phyloP scores from a whole-genome alignment of 805 yeast species.

The Saturnispora halmiae region DNA sequence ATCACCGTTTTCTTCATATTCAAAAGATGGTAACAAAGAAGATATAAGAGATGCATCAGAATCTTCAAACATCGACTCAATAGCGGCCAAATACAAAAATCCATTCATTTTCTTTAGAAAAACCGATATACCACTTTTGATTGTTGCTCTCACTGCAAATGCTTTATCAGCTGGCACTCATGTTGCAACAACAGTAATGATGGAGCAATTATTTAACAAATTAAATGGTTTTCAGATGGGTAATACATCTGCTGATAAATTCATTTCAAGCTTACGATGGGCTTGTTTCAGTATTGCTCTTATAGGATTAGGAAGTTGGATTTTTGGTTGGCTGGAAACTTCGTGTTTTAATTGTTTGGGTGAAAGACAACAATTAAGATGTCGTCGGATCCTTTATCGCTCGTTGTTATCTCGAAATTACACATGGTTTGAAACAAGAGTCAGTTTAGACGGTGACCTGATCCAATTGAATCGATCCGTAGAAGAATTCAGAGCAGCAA shows the following conservation, averaged over 20 bases:
- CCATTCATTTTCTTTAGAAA: constrained; percentile 22
- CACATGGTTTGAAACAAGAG: constrained; percentile 56
- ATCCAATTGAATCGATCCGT: constrained; percentile 61
- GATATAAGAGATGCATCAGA: neutral
- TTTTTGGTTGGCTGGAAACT: constrained; percentile 46
- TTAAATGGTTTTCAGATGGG: constrained; percentile 31
- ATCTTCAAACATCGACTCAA: neutral
- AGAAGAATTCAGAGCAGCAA: constrained; percentile 62
- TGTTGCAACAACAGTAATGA: constrained; percentile 52
- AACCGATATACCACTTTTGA: constrained; percentile 20
- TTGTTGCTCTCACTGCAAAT: constrained; percentile 26
- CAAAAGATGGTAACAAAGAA: neutral
- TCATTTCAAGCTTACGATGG: constrained; percentile 31
- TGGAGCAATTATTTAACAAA: constrained; percentile 53
- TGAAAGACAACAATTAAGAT: constrained; percentile 54
- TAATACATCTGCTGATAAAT: constrained; percentile 21
- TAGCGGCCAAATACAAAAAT: constrained; percentile 8
- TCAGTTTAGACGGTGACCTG: constrained; percentile 52
- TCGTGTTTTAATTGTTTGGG: constrained; percentile 61
- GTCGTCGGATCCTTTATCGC: constrained; percentile 38
- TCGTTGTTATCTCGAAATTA: constrained; percentile 39
- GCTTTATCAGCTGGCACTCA: constrained; percentile 47
- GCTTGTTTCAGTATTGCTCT: constrained; percentile 32
- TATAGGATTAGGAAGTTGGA: constrained; percentile 38
- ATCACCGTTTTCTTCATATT: neutral